A percentile compares a stretch with the other conserved stretches of the same genome.
Evolutionary conservation across 306 rosid genomes (phyloP).

Genomic region (Sophora flavescens): DNA sequence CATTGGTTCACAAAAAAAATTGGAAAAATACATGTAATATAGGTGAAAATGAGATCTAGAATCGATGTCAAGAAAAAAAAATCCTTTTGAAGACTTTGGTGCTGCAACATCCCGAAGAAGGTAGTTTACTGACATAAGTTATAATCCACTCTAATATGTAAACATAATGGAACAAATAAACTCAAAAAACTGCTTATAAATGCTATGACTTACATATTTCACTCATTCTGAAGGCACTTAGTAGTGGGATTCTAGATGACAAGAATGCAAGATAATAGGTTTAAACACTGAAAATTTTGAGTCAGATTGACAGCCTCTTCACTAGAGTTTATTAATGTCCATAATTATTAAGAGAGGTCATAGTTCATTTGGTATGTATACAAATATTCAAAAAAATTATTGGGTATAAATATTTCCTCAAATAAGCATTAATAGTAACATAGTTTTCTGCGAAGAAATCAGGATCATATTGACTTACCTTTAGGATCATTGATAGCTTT

Average conservation of each 20-base stretch:
- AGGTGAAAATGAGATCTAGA: slow-evolving; percentile 3
- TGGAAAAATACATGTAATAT: neutral
- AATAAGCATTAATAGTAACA: neutral
- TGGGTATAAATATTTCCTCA: neutral
- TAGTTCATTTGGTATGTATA: neutral
- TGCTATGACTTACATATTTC: neutral
- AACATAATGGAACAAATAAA: neutral
- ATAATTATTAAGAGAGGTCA: slow-evolving; percentile 6
- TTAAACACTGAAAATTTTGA: slow-evolving; percentile 29
- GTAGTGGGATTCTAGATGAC: slow-evolving; percentile 22
- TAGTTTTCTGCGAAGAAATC: slow-evolving; percentile 30
- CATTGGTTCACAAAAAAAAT: neutral
- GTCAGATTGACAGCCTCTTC: slow-evolving; percentile 25
- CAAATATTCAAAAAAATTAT: slow-evolving; percentile 9
- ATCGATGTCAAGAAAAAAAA: neutral
- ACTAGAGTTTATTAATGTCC: neutral
- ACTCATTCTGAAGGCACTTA: slow-evolving; percentile 6
- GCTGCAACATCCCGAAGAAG: neutral
- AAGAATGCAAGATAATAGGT: neutral
- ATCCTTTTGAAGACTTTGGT: neutral
- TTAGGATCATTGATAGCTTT: slow-evolving; percentile 89
- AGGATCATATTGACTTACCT: slow-evolving; percentile 51
- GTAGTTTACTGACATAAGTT: neutral
- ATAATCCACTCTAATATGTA: neutral
- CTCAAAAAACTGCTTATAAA: slow-evolving; percentile 5